A percentile compares a stretch with the other conserved stretches of the same genome.
These are phyloP conservation scores for Darksidea phi DNA, from an alignment of 495 filamentous ascomycete species.

Conservation along the genomic window DNA sequence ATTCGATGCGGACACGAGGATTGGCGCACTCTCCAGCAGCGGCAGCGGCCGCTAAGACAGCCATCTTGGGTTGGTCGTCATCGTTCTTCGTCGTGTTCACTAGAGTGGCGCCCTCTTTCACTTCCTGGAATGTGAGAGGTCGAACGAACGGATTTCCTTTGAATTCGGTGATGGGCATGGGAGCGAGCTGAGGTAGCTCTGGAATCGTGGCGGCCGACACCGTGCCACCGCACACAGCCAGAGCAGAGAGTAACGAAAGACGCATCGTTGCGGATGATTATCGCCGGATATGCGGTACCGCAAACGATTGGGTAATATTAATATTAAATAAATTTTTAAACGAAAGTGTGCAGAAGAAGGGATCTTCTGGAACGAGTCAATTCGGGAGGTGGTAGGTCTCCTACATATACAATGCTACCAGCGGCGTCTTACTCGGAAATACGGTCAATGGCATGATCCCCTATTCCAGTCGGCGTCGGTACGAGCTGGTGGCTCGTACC, in stretches of 20 bases:
- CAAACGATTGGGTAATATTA: background rate
- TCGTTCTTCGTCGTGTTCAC: background rate
- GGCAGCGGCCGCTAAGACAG: background rate
- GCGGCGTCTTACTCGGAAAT: no score
- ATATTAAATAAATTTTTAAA: background rate
- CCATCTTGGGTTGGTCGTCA: background rate
- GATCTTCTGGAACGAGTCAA: no score
- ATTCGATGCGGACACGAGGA: conserved; percentile 24
- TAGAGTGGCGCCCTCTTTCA: background rate
- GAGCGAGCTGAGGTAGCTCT: conserved; percentile 5
- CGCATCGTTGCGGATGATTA: conserved; percentile 2
- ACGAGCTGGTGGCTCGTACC: no score
- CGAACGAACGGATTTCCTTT: background rate
- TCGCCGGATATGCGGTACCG: background rate
- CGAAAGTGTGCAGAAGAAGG: background rate
- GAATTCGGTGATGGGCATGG: conserved; percentile 16
- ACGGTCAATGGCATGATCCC: no score
- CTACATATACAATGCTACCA: no score
- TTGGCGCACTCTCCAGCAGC: conserved; percentile 20
- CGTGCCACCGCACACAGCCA: background rate
- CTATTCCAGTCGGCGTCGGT: no score
- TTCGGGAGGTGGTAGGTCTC: no score
- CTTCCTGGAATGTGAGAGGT: conserved; percentile 14
- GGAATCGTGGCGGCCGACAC: conserved; percentile 12
- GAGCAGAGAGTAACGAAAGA: conserved; percentile 10